phyloP scores from a whole-genome alignment of 805 yeast species.

The Zygosaccharomyces lentus region DNA sequence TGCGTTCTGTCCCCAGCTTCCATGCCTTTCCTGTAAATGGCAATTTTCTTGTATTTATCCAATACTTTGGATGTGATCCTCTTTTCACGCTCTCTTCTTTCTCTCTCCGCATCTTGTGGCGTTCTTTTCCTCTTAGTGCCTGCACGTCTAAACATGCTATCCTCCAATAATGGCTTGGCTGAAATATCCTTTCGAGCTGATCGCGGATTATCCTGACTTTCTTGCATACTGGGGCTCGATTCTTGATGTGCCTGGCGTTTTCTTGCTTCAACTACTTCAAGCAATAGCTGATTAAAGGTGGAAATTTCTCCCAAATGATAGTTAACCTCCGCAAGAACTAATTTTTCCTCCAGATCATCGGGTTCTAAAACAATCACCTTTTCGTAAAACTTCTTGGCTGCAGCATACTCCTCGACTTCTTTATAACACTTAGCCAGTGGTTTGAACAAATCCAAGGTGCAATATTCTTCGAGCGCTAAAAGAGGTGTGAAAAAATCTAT shows the following conservation, averaged over 20 bases:
- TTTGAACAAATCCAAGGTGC: slow-evolving; percentile 42
- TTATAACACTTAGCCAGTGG: slow-evolving; percentile 74
- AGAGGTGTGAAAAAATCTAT: slow-evolving; percentile 59
- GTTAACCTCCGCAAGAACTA: slow-evolving; percentile 77
- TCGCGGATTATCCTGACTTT: slow-evolving; percentile 6
- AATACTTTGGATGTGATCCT: slow-evolving; percentile 54
- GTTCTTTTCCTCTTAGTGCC: slow-evolving; percentile 29
- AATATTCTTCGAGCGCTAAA: slow-evolving; percentile 49
- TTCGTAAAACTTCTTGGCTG: slow-evolving; percentile 58
- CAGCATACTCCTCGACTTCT: slow-evolving; percentile 63
- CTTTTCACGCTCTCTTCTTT: slow-evolving; percentile 52
- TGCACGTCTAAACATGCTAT: slow-evolving; percentile 28
- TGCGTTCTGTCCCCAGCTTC: slow-evolving; percentile 55
- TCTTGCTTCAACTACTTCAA: slow-evolving; percentile 48
- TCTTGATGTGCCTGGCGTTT: slow-evolving; percentile 28
- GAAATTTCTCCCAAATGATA: slow-evolving; percentile 60
- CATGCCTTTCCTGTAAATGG: slow-evolving; percentile 47
- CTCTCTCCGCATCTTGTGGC: slow-evolving; percentile 38
- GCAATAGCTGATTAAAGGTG: slow-evolving; percentile 50
- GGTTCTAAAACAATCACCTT: slow-evolving; percentile 54
- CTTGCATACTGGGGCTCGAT: slow-evolving; percentile 9
- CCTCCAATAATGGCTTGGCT: slow-evolving; percentile 33
- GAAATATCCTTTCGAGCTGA: slow-evolving; percentile 11
- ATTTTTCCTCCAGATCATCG: slow-evolving; percentile 63
- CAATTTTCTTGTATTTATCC: slow-evolving; percentile 52